Percentiles rank a stretch among this genome's conserved stretches.
Evolutionary conservation across 768 basidiomycete genomes (phyloP).

Genomic region (Termitomyces sp.): DNA sequence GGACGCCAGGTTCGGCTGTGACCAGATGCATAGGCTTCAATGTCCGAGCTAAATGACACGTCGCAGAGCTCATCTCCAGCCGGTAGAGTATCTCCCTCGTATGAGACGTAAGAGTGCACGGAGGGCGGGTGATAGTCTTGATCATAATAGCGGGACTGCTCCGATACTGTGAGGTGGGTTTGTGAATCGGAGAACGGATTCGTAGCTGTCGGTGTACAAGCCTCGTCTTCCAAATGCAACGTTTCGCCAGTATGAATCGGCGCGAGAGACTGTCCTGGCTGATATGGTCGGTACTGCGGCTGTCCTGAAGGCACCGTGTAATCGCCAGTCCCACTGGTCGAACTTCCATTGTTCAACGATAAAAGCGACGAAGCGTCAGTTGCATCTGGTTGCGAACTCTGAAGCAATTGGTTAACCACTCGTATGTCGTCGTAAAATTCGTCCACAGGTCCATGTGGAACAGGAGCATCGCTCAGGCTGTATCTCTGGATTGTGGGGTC

Average conservation of each 20-base stretch:
- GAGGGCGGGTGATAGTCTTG: slow-evolving; percentile 30
- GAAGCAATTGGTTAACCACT: slow-evolving; percentile 1
- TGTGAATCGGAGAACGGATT: slow-evolving; percentile 21
- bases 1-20: slow-evolving; percentile 39
- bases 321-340: background rate
- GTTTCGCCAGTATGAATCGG: slow-evolving; percentile 67
- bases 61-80: slow-evolving; percentile 28
- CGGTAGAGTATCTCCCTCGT: slow-evolving; percentile 26
- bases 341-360: background rate
- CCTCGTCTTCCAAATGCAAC: slow-evolving; percentile 41
- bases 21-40: slow-evolving; percentile 68
- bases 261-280: slow-evolving; percentile 55
- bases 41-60: slow-evolving; percentile 61
- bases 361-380: slow-evolving; percentile 1
- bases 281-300: slow-evolving; percentile 40
- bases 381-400: background rate
- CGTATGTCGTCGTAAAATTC: slow-evolving; percentile 6
- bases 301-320: background rate
- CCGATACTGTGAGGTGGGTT: background rate
- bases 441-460: background rate
- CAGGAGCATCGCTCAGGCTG: slow-evolving; percentile 10
- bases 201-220: slow-evolving; percentile 15
- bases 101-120: slow-evolving; percentile 27
- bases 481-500: slow-evolving; percentile 9
- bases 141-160: slow-evolving; percentile 30